Base-by-base conservation (phyloP, 495 filamentous ascomycete species). In the Friedmanniomyces endolithicus region DNA sequence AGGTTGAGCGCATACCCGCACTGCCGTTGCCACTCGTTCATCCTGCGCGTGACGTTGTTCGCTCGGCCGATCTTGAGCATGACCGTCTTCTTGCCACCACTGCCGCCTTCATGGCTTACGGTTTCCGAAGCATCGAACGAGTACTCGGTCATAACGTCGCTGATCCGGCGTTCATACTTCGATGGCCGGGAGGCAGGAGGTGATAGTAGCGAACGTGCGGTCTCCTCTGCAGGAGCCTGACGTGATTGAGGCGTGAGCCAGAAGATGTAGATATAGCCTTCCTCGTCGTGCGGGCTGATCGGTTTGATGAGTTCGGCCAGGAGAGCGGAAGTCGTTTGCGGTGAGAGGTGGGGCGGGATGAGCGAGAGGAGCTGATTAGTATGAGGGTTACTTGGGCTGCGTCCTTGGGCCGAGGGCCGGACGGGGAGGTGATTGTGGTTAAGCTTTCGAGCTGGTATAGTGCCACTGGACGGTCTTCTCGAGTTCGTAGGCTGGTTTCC, bases 211-310 rank as follows among this genome's bases (percentile, higher is more conserved):
- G 77, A 77, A 6, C 73, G 74, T 2, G 81, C 85, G 23, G 77
- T 78, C 6, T 68, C 68, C 0, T 81, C 75, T 14, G 80, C 75
- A 1, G 74, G 71, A 7, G 70, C 58, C 3, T 69, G 68, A 46
- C 70, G 65, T 48, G 63, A 54, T 24, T 58, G 57, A 6, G 47
- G 53, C 20, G 78, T 84, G 4, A 95, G 73, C 88, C 89, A 95
- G 77, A 96, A 98, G 62, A 98, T 92, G 74, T 98, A 98, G 60
- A 97, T 97, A 65, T 88, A 98, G 35, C 92, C 92, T 43, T 87
- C 76, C 45, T 94, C 87, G 62, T 97, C 92, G 39, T 74, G 70
- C 6, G 69, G 70, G 2, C 86, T 87, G 56, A 94, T 76, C 11
- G 90, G 87, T 63, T 94, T 95, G 14, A 81, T 79, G 3, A 97